Evolutionary conservation across 345 rosid genomes (phyloP), one percentile per base, ranked within the genome.

Genomic region (Brassica carinata): DNA sequence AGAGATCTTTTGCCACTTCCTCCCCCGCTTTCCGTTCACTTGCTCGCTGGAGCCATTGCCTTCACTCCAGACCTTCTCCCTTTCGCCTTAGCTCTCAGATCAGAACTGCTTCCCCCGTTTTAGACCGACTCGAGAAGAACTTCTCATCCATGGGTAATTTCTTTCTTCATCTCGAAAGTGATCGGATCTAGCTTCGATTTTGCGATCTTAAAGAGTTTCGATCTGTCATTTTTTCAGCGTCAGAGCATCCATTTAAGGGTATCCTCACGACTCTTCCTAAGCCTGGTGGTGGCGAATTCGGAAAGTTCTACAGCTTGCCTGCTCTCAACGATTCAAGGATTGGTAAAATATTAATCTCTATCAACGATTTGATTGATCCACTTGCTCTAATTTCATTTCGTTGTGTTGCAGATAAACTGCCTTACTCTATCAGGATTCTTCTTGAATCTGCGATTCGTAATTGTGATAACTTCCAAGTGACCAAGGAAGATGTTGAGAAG

Each of bases 221-320:
- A 61, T 45, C 0, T 36, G 27, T 79, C 7, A 0, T 18, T 51
- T 76, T 26, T 13, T 80, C 90, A 95, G 99, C 97, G 80, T 67
- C 97, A 4, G 97, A 91, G 34, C 91, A 93, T 90, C 91, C 98
- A 69, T 95, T 89, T 81, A 88, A 91, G 88, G 88, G 80, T 15
- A 4, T 90, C 71, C 87, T 96, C 83, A 92, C 98, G 57, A 79
- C 85, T 72, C 96, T 96, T 64, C 36, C 91, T 13, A 93, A 93
- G 87, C 96, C 98, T 61, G 97, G 91, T 14, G 99, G 99, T 62
- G 99, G 97, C 55, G 92, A 93, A 72, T 95, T 89, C 51, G 99
- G 99, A 76, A 95, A 95, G 64, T 95, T 91, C 85, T 95, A 95
- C 73, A 89, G 99, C 81, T 85, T 95, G 63, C 93, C 97, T 66